phyloP scores from a whole-genome alignment of 257 asterid species.

The Marsdenia floribunda region DNA sequence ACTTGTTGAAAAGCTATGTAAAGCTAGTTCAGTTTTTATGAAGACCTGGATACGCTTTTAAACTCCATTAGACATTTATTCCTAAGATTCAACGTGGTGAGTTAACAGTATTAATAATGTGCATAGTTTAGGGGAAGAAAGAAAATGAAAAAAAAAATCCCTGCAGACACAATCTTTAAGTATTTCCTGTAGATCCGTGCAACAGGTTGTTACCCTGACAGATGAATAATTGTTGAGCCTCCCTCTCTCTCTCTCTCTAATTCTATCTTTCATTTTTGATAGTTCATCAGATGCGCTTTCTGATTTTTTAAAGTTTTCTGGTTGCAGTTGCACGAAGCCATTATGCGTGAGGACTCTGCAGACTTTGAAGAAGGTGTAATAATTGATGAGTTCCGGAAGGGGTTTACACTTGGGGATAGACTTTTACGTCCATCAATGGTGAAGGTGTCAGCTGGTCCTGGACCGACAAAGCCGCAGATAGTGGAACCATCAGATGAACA shows the following conservation, averaged over 20 bases:
- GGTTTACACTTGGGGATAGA: conserved; percentile 70
- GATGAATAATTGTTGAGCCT: no score
- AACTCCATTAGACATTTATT: conserved; percentile 33
- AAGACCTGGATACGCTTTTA: conserved; percentile 56
- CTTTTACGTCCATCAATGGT: conserved; percentile 90
- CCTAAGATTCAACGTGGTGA: conserved; percentile 70
- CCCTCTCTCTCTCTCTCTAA: no score
- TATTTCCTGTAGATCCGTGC: not conserved
- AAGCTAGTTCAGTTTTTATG: conserved; percentile 50
- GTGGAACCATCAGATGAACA: conserved; percentile 29
- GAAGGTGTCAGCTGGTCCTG: conserved; percentile 89
- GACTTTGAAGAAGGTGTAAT: conserved; percentile 65
- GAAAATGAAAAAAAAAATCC: not conserved
- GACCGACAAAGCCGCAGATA: conserved; percentile 53
- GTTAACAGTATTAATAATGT: conserved; percentile 31
- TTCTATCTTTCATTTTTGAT: not conserved
- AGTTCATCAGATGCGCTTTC: not conserved
- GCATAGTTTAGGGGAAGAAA: conserved; percentile 1
- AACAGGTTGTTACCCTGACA: no score
- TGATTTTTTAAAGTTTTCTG: conserved; percentile 15
- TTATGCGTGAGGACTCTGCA: conserved; percentile 80
- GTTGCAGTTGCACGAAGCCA: conserved; percentile 79
- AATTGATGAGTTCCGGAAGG: conserved; percentile 69
- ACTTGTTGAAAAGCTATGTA: conserved; percentile 50
- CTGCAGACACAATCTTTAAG: not conserved